Evolutionary conservation across 768 basidiomycete genomes (phyloP).

Genomic region (Termitomyces heimii): DNA sequence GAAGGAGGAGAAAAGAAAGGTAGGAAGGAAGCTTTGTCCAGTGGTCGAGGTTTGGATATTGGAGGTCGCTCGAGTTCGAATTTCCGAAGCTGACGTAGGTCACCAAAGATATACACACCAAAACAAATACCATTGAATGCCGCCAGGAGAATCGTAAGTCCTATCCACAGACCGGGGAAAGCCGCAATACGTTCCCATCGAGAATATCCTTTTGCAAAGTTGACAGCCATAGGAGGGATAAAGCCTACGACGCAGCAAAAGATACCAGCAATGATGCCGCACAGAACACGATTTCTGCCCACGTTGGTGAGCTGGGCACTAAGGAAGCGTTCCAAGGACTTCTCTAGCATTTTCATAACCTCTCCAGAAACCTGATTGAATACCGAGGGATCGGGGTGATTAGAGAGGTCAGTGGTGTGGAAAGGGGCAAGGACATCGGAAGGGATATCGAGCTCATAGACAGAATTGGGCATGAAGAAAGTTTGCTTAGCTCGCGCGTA

Average conservation of each 20-base stretch:
- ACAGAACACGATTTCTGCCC: slow-evolving; percentile 62
- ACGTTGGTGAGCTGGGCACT: slow-evolving; percentile 66
- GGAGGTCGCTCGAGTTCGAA: slow-evolving; percentile 72
- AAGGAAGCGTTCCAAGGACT: slow-evolving; percentile 62
- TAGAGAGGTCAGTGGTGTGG: slow-evolving; percentile 33
- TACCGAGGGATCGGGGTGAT: slow-evolving; percentile 60
- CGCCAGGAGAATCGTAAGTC: slow-evolving; percentile 53
- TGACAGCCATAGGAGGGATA: slow-evolving; percentile 40
- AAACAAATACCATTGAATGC: slow-evolving; percentile 71
- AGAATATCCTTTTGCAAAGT: slow-evolving; percentile 38
- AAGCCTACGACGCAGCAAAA: slow-evolving; percentile 42
- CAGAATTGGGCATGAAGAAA: slow-evolving; percentile 67
- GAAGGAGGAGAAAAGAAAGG: slow-evolving; percentile 15
- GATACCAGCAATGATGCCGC: slow-evolving; percentile 61
- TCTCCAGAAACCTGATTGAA: slow-evolving; percentile 58
- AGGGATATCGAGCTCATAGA: slow-evolving; percentile 68
- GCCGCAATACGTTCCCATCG: slow-evolving; percentile 57
- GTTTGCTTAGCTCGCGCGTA: slow-evolving; percentile 77
- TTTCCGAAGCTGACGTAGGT: slow-evolving; percentile 69
- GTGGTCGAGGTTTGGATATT: slow-evolving; percentile 44
- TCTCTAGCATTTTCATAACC: slow-evolving; percentile 52
- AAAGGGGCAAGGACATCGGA: slow-evolving; percentile 61
- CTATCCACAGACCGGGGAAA: slow-evolving; percentile 67
- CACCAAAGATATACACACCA: slow-evolving; percentile 76
- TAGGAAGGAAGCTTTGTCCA: slow-evolving; percentile 21